Percentiles rank a stretch among this genome's conserved stretches.
phyloP scores from a whole-genome alignment of 139 green algal genomes.

The Chlorella vulgaris region DNA sequence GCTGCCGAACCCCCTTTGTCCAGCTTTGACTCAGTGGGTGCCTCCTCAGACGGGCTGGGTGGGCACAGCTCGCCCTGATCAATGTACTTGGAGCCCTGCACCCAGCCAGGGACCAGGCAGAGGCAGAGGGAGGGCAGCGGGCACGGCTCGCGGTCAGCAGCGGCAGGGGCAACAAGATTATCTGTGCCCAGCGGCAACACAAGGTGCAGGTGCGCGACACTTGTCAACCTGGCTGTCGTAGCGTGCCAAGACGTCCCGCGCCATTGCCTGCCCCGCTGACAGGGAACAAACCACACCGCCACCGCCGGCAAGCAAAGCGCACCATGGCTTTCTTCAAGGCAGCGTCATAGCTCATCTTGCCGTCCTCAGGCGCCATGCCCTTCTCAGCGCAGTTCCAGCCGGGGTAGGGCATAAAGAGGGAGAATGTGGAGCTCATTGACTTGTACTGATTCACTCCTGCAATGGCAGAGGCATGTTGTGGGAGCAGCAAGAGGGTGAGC shows the following conservation, averaged over 20 bases:
- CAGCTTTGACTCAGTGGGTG: background rate
- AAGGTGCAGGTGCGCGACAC: background rate
- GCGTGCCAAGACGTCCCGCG: too few species aligned
- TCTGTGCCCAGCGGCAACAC: background rate
- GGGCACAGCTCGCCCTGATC: background rate
- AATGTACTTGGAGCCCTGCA: slow-evolving; percentile 18
- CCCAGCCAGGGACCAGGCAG: background rate
- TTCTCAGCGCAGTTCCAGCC: slow-evolving; percentile 25
- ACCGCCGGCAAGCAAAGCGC: background rate
- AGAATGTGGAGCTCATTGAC: background rate
- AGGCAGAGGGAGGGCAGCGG: background rate
- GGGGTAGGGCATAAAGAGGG: slow-evolving; percentile 22
- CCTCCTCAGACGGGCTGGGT: background rate
- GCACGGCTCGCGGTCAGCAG: background rate
- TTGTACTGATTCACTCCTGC: slow-evolving; percentile 4
- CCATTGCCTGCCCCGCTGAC: background rate
- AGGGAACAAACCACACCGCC: too few species aligned
- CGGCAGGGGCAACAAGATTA: background rate
- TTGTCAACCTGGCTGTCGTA: background rate
- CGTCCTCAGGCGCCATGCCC: background rate
- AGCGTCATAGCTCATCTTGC: background rate
- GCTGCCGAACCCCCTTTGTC: background rate
- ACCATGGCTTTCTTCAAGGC: slow-evolving; percentile 12
- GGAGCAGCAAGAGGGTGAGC: background rate
- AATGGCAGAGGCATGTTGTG: background rate